These are phyloP conservation scores for Colletotrichum cuscutae DNA, from an alignment of 2,329 filamentous ascomycete genomes.

Conservation along the genomic window DNA sequence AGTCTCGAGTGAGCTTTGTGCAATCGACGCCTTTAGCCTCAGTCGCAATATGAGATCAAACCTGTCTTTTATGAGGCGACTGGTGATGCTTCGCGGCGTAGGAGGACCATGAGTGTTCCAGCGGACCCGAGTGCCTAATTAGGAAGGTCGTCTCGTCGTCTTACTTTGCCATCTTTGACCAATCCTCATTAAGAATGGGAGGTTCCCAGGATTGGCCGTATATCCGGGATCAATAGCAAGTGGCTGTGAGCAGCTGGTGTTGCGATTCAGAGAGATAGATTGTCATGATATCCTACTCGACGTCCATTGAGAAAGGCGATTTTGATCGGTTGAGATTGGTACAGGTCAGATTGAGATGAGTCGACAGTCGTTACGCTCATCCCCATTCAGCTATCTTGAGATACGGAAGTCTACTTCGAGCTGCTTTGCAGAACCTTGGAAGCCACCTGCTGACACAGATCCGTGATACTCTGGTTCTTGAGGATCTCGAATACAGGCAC, in stretches of 20 bases:
- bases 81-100: background rate
- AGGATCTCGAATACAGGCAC: background rate
- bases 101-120: background rate
- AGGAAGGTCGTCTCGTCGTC: background rate
- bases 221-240: background rate
- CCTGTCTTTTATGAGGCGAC: background rate
- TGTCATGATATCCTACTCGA: background rate
- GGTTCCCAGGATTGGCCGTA: background rate
- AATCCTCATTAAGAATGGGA: background rate
- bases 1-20: too few relatives aligned
- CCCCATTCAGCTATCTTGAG: background rate
- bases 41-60: too few relatives aligned
- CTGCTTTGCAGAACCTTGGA: background rate
- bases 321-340: background rate
- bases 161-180: background rate
- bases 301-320: background rate
- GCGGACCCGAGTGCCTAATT: background rate
- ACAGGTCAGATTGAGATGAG: background rate
- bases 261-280: background rate
- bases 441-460: background rate
- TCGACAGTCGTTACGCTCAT: background rate
- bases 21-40: too few relatives aligned
- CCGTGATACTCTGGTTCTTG: conserved; percentile 11
- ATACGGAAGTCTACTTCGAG: background rate
- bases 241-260: background rate